Conservation (phyloP, 805 yeast species). For the Jamesozyma jinghongensis region DNA sequence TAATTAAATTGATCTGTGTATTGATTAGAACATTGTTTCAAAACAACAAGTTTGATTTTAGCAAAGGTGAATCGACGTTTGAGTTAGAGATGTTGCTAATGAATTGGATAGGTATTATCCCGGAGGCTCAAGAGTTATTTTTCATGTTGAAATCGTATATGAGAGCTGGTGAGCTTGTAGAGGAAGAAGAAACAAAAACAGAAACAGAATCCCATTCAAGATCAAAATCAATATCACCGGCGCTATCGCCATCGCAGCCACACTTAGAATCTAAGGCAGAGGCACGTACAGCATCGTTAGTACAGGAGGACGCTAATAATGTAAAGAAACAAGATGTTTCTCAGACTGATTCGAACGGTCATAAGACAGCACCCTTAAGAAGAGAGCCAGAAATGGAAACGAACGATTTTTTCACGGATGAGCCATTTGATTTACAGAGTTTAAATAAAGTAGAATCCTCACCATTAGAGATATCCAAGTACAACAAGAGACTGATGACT, state of each 20-base stretch:
- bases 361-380: no score
- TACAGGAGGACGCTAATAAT: no score
- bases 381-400: constrained; percentile 1
- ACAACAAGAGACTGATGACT: constrained; percentile 15
- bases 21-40: constrained; percentile 48
- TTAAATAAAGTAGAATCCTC: no score
- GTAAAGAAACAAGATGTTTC: no score
- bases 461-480: constrained; percentile 1
- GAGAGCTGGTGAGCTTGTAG: constrained; percentile 1
- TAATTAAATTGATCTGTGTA: constrained; percentile 49
- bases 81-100: constrained; percentile 54
- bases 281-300: no score
- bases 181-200: background rate
- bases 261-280: no score
- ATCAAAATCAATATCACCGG: no score
- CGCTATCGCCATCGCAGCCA: no score
- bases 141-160: constrained; percentile 30
- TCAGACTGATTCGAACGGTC: no score
- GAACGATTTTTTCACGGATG: background rate
- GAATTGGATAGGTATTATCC: constrained; percentile 54
- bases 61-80: constrained; percentile 44
- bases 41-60: constrained; percentile 37
- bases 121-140: constrained; percentile 55
- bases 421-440: background rate
- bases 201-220: no score